These are phyloP conservation scores for Nakazawaea molendinolei DNA, from an alignment of 805 yeast species.

Conservation along the genomic window DNA sequence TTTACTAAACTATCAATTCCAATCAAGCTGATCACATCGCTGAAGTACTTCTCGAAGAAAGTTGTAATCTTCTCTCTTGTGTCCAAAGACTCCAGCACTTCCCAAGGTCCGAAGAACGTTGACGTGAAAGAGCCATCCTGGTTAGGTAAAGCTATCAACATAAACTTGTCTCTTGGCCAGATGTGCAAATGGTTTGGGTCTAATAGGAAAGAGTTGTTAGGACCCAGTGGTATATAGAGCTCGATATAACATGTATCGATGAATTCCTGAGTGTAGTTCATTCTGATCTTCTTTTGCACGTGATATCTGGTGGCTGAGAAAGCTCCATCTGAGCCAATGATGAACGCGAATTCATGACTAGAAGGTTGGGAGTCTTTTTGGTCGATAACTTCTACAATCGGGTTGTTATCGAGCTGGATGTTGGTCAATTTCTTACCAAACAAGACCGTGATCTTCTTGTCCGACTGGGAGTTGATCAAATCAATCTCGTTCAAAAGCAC, in stretches of 20 bases:
- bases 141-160: slow-evolving; percentile 89
- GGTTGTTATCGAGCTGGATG: slow-evolving; percentile 26
- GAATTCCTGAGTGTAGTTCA: slow-evolving; percentile 70
- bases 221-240: slow-evolving; percentile 60
- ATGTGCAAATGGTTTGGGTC: slow-evolving; percentile 80
- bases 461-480: slow-evolving; percentile 22
- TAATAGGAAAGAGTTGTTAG: slow-evolving; percentile 37
- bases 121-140: slow-evolving; percentile 82
- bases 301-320: slow-evolving; percentile 67
- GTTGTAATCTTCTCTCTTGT: slow-evolving; percentile 29
- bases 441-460: slow-evolving; percentile 28
- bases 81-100: slow-evolving; percentile 46
- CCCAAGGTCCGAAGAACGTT: slow-evolving; percentile 83
- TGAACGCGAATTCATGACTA: slow-evolving; percentile 39
- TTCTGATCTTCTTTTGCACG: slow-evolving; percentile 56
- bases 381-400: slow-evolving; percentile 11
- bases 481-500: slow-evolving; percentile 59
- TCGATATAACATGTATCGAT: slow-evolving; percentile 83
- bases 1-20: slow-evolving; percentile 47
- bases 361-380: slow-evolving; percentile 11
- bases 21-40: slow-evolving; percentile 67
- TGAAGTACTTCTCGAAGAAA: slow-evolving; percentile 59
- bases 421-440: slow-evolving; percentile 54
- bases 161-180: slow-evolving; percentile 84
- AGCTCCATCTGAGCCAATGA: slow-evolving; percentile 85